Conservation (phyloP, 2,329 filamentous ascomycete genomes). For the Stylonectria norvegica region DNA sequence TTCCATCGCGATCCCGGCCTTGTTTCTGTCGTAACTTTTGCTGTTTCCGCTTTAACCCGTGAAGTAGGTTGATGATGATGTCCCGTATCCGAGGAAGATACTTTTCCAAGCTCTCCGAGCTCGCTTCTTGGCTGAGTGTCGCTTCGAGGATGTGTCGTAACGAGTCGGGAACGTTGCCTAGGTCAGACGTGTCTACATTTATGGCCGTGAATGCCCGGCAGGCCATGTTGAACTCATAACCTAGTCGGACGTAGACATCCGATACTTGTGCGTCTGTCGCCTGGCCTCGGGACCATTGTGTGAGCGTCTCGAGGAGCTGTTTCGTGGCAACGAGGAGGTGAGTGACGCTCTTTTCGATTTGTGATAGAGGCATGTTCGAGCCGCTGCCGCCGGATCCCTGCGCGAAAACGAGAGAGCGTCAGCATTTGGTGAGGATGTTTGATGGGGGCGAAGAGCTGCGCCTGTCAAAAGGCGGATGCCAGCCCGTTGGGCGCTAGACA, state of each 20-base stretch:
- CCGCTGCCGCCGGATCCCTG: slow-evolving; percentile 53
- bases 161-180: slow-evolving; percentile 92
- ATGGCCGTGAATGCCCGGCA: slow-evolving; percentile 96
- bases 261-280: slow-evolving; percentile 94
- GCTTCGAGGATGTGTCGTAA: slow-evolving; percentile 89
- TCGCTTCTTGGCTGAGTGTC: slow-evolving; percentile 94
- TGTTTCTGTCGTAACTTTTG: slow-evolving; percentile 73
- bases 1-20: slow-evolving; percentile 50
- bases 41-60: slow-evolving; percentile 95
- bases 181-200: slow-evolving; percentile 88
- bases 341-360: slow-evolving; percentile 98
- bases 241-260: slow-evolving; percentile 94
- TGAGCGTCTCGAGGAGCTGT: slow-evolving; percentile 93
- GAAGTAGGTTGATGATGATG: slow-evolving; percentile 96
- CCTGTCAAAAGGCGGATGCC: neutral
- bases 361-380: slow-evolving; percentile 75
- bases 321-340: slow-evolving; percentile 97
- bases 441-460: neutral
- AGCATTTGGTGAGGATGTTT: slow-evolving; percentile 20
- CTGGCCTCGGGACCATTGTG: slow-evolving; percentile 91
- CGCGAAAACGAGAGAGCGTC: slow-evolving; percentile 23
- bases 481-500: slow-evolving; percentile 10
- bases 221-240: slow-evolving; percentile 99
- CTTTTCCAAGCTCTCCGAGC: slow-evolving; percentile 85
- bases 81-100: slow-evolving; percentile 93